phyloP scores from a whole-genome alignment of 768 basidiomycete species.

The Serpula lacrymans region DNA sequence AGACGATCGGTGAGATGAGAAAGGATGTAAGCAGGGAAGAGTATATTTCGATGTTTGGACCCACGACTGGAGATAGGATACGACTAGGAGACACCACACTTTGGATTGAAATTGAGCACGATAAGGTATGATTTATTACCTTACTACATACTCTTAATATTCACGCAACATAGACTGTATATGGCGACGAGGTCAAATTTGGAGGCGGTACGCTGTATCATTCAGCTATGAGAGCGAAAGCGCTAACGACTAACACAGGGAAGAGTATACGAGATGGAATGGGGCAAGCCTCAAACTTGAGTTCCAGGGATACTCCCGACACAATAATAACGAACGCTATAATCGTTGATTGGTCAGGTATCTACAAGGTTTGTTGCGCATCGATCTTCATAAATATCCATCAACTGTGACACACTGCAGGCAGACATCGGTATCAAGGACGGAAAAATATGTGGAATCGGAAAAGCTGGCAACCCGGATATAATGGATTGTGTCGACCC shows the following conservation, averaged over 20 bases:
- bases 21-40: constrained; percentile 63
- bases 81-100: constrained; percentile 85
- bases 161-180: constrained; percentile 54
- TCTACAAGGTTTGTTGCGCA: constrained; percentile 71
- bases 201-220: constrained; percentile 66
- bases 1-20: too few relatives aligned
- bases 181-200: constrained; percentile 98
- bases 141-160: not conserved
- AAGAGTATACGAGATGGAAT: constrained; percentile 96
- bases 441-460: constrained; percentile 81
- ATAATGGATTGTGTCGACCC: constrained; percentile 79
- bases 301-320: constrained; percentile 71
- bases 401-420: constrained; percentile 35
- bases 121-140: constrained; percentile 47
- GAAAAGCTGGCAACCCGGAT: constrained; percentile 98
- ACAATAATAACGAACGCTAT: constrained; percentile 94
- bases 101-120: constrained; percentile 91
- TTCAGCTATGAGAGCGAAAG: not conserved
- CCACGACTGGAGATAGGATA: constrained; percentile 87
- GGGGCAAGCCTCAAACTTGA: constrained; percentile 83
- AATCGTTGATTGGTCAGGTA: constrained; percentile 92
- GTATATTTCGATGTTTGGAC: constrained; percentile 94
- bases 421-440: constrained; percentile 92
- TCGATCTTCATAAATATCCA: too few relatives aligned
- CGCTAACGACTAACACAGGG: constrained; percentile 40